phyloP scores from a whole-genome alignment of 225 moss, liverwort and hornwort genomes.

The Pleurozium schreberi region DNA sequence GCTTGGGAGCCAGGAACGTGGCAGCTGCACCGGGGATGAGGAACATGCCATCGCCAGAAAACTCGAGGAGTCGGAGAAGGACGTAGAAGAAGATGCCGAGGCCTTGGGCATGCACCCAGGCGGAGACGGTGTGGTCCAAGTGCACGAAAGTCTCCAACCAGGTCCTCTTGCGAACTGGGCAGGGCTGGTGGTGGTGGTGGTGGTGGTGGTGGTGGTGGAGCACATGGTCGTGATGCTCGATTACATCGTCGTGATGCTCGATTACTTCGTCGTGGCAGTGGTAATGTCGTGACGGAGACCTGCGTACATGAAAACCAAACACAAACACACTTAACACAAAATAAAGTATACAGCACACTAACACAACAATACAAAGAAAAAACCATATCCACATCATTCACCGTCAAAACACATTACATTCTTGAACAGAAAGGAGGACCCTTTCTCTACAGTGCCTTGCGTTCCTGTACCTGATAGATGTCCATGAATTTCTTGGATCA shows the following conservation, averaged over 20 bases:
- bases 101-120: slow-evolving; percentile 40
- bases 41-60: slow-evolving; percentile 59
- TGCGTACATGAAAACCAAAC: background rate
- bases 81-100: slow-evolving; percentile 21
- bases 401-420: background rate
- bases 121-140: slow-evolving; percentile 48
- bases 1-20: slow-evolving; percentile 48
- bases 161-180: background rate
- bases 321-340: background rate
- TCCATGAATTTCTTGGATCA: background rate
- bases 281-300: background rate
- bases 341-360: background rate
- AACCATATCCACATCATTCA: background rate
- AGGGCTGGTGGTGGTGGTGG: background rate
- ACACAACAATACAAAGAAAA: background rate
- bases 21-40: slow-evolving; percentile 55
- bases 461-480: background rate
- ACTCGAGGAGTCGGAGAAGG: slow-evolving; percentile 41
- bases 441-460: background rate
- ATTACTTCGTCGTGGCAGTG: background rate
- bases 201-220: background rate
- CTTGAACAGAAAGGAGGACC: background rate
- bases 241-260: background rate
- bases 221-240: background rate
- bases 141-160: slow-evolving; percentile 3